Conservation (phyloP, 2,329 filamentous ascomycete genomes). For the Epichloe bromicola region DNA sequence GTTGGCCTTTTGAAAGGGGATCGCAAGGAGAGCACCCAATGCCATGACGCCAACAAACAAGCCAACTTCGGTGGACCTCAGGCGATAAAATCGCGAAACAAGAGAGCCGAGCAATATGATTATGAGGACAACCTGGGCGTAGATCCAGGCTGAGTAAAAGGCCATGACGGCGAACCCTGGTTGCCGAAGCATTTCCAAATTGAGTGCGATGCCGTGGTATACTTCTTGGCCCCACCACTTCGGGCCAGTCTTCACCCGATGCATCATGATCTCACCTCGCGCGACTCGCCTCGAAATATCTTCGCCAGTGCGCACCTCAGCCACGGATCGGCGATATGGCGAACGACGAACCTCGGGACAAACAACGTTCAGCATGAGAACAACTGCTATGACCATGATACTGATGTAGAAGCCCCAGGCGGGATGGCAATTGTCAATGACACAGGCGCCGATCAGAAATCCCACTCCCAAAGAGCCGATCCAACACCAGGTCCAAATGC, state of each 20-base stretch:
- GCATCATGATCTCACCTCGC: slow-evolving; percentile 64
- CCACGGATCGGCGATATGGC: slow-evolving; percentile 53
- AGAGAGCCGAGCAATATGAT: slow-evolving; percentile 61
- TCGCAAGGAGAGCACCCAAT: slow-evolving; percentile 54
- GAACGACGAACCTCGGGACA: slow-evolving; percentile 61
- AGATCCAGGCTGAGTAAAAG: slow-evolving; percentile 66
- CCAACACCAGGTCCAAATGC: slow-evolving; percentile 66
- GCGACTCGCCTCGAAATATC: slow-evolving; percentile 46
- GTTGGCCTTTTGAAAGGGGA: slow-evolving; percentile 62
- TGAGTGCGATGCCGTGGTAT: slow-evolving; percentile 54
- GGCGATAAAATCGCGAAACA: slow-evolving; percentile 54
- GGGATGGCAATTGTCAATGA: slow-evolving; percentile 52
- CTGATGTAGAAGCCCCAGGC: slow-evolving; percentile 67
- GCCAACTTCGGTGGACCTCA: slow-evolving; percentile 52
- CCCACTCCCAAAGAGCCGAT: slow-evolving; percentile 59
- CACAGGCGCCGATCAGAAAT: slow-evolving; percentile 56
- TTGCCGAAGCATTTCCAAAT: slow-evolving; percentile 58
- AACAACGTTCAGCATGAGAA: slow-evolving; percentile 56
- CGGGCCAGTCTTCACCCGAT: slow-evolving; percentile 57
- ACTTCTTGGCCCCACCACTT: slow-evolving; percentile 69
- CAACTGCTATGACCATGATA: slow-evolving; percentile 51
- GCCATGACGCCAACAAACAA: slow-evolving; percentile 52
- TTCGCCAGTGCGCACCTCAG: slow-evolving; percentile 44
- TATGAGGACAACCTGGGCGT: slow-evolving; percentile 60
- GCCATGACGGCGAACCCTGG: slow-evolving; percentile 60